Percentiles rank a stretch among this genome's conserved stretches.
Conservation (phyloP, 1,139 yeast species). For the Taiozyma sp. region DNA sequence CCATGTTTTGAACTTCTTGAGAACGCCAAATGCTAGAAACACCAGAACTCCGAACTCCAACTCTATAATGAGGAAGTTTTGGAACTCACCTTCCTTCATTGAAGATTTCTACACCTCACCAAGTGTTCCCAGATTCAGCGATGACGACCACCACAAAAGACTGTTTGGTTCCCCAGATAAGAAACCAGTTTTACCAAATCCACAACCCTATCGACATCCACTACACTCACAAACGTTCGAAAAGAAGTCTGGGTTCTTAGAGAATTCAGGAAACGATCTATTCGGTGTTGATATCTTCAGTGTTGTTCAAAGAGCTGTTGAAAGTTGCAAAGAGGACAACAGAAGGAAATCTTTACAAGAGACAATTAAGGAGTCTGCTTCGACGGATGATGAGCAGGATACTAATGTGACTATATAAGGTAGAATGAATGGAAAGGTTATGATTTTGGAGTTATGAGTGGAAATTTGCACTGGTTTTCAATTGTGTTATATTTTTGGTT, state of each 20-base stretch:
- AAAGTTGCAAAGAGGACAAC: slow-evolving; percentile 13
- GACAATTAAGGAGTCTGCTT: not conserved
- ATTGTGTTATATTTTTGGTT: not conserved
- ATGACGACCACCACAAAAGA: slow-evolving; percentile 50
- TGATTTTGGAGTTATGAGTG: not conserved
- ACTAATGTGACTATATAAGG: not conserved
- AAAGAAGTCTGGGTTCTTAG: slow-evolving; percentile 9
- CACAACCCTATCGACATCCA: not conserved
- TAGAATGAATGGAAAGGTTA: not conserved
- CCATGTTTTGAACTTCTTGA: slow-evolving; percentile 19
- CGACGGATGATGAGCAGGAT: not conserved
- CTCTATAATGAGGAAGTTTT: slow-evolving; percentile 43
- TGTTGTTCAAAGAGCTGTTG: slow-evolving; percentile 51
- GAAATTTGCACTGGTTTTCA: not conserved
- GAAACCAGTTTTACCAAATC: not conserved
- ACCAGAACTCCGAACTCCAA: slow-evolving; percentile 26
- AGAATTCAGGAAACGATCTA: slow-evolving; percentile 30
- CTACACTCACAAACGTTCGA: not conserved
- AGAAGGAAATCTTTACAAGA: not conserved
- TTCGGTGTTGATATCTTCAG: slow-evolving; percentile 56
- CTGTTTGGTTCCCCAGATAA: slow-evolving; percentile 27
- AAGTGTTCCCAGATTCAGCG: slow-evolving; percentile 35
- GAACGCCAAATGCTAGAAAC: slow-evolving; percentile 22
- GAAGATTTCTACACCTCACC: slow-evolving; percentile 69
- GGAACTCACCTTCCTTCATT: slow-evolving; percentile 63